These are phyloP conservation scores for Penicillium capsulatum DNA, from an alignment of 2,329 filamentous ascomycete species.

Conservation along the genomic window DNA sequence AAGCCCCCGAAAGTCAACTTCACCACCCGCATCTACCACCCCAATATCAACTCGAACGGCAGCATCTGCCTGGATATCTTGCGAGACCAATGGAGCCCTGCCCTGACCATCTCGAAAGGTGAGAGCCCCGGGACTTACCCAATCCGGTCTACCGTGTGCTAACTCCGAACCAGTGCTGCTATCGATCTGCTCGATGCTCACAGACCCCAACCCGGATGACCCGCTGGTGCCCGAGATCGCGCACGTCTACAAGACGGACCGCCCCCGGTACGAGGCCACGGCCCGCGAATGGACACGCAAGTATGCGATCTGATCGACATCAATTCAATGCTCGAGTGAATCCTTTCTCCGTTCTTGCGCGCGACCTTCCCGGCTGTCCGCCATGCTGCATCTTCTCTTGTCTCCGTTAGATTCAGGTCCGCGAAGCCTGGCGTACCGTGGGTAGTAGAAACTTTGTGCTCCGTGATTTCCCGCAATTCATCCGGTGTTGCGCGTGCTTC, in stretches of 20 bases:
- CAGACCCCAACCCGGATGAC: slow-evolving; percentile 98
- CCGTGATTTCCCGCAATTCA: slow-evolving; percentile 13
- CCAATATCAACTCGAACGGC: slow-evolving; percentile 99
- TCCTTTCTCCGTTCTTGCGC: slow-evolving; percentile 23
- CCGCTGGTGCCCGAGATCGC: slow-evolving; percentile 98
- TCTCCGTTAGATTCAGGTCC: slow-evolving; percentile 33
- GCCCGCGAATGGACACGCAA: slow-evolving; percentile 98
- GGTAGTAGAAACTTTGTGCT: slow-evolving; percentile 34
- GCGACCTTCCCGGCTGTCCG: slow-evolving; percentile 7
- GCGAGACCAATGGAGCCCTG: slow-evolving; percentile 98
- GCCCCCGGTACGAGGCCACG: slow-evolving; percentile 89
- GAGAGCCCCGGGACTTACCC: slow-evolving; percentile 23
- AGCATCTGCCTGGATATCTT: slow-evolving; percentile 98
- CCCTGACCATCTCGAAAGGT: slow-evolving; percentile 98
- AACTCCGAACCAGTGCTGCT: slow-evolving; percentile 65
- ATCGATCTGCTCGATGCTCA: slow-evolving; percentile 99
- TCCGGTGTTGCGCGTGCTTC: slow-evolving; percentile 12
- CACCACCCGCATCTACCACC: slow-evolving; percentile 98
- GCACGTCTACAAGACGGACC: slow-evolving; percentile 99
- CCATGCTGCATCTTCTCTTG: slow-evolving; percentile 16
- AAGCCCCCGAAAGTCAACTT: slow-evolving; percentile 99
- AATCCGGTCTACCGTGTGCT: neutral
- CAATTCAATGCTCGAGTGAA: slow-evolving; percentile 21
- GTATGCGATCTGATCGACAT: slow-evolving; percentile 75
- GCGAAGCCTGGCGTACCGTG: slow-evolving; percentile 38